A percentile compares a stretch with the other conserved stretches of the same genome.
These are phyloP conservation scores for Kurtzmaniella quercitrusa DNA, from an alignment of 1,139 yeast genomes.

Conservation along the genomic window DNA sequence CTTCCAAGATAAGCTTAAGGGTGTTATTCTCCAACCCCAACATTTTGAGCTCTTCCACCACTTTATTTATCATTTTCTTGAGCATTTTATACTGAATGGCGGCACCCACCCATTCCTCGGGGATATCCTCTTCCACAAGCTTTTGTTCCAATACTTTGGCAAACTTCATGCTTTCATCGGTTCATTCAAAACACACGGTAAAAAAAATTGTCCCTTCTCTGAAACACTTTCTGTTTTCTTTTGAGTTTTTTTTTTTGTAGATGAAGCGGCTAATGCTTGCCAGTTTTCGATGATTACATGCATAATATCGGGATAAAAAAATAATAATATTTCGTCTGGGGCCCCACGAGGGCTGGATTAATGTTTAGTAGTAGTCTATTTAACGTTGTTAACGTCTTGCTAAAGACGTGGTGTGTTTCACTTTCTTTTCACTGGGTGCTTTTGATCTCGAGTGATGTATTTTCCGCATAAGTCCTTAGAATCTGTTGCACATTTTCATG, in stretches of 20 bases:
- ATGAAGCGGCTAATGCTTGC: not conserved
- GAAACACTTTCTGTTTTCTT: not conserved
- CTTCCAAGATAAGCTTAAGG: conserved; percentile 39
- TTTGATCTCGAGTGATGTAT: not conserved
- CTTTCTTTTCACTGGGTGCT: too few relatives aligned
- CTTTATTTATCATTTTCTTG: conserved; percentile 61
- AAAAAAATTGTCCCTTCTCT: too few relatives aligned
- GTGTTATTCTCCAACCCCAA: conserved; percentile 52
- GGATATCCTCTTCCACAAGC: conserved; percentile 56
- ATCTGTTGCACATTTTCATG: too few relatives aligned
- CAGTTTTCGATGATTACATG: not conserved
- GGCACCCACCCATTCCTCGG: conserved; percentile 63
- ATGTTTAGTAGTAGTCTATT: not conserved
- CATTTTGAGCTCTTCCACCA: conserved; percentile 54
- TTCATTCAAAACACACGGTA: not conserved
- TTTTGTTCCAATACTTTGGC: conserved; percentile 68
- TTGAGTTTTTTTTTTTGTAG: not conserved
- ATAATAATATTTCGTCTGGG: not conserved
- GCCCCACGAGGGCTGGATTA: not conserved
- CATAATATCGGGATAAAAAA: not conserved
- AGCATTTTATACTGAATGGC: conserved; percentile 71
- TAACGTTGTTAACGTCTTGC: not conserved
- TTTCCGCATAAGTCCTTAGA: too few relatives aligned
- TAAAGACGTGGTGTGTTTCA: too few relatives aligned
- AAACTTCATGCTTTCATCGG: conserved; percentile 63